A percentile compares a stretch with the other conserved stretches of the same genome.
Evolutionary conservation across 495 filamentous ascomycete species (phyloP).

Genomic region (Aspergillus taichungensis): DNA sequence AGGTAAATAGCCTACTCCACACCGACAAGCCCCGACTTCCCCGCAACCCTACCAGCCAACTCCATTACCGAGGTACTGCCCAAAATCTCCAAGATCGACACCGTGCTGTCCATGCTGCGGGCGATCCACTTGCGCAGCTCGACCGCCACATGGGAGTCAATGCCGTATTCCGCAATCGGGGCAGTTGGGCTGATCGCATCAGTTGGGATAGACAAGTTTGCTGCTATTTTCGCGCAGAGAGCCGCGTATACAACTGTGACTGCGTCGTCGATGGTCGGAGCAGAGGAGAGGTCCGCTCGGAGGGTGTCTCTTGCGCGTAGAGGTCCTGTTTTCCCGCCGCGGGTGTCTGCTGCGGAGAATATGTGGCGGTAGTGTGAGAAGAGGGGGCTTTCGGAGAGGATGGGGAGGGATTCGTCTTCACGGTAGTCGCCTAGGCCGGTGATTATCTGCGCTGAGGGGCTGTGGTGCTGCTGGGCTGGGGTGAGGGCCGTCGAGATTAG

Average conservation of each 20-base stretch:
- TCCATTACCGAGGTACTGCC: conserved; percentile 15
- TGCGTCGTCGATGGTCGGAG: conserved; percentile 20
- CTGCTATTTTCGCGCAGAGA: conserved; percentile 17
- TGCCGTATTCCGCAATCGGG: conserved; percentile 11
- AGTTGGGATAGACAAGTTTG: conserved; percentile 14
- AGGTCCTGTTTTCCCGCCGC: neutral
- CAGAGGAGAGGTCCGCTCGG: conserved; percentile 9
- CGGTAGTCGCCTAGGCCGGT: conserved; percentile 22
- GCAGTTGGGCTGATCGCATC: conserved; percentile 1
- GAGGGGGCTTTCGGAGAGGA: conserved; percentile 14
- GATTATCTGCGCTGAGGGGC: conserved; percentile 12
- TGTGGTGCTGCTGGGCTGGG: neutral
- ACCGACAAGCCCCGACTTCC: conserved; percentile 4
- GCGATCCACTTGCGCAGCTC: conserved; percentile 15
- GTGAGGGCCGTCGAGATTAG: conserved; percentile 16
- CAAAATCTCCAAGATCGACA: conserved; percentile 21
- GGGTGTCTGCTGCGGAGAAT: neutral
- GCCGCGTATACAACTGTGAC: conserved; percentile 13
- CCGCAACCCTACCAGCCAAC: conserved; percentile 13
- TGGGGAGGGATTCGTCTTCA: conserved; percentile 13
- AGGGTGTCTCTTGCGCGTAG: conserved; percentile 8
- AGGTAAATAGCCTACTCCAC: neutral
- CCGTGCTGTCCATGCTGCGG: conserved; percentile 7
- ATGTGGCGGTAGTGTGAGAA: conserved; percentile 18
- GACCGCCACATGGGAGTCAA: conserved; percentile 20